These are phyloP conservation scores for Emmonsiellopsis sp. DNA, from an alignment of 2,329 filamentous ascomycete species.

Conservation along the genomic window DNA sequence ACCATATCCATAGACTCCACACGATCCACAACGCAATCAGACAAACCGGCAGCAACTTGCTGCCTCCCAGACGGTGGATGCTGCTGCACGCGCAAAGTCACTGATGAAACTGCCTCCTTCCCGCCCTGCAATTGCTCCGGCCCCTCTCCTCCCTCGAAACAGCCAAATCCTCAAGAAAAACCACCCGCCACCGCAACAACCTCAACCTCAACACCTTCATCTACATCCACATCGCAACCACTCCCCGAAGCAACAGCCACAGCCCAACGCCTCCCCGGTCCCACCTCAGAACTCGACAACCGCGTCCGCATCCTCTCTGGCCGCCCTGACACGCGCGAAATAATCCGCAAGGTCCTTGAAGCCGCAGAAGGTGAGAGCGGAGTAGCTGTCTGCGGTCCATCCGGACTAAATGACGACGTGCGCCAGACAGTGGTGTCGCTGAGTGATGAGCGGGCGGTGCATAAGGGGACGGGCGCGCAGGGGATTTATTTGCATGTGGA, in stretches of 20 bases:
- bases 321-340: conserved; percentile 41
- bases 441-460: conserved; percentile 56
- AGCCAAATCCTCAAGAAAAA: not conserved
- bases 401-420: conserved; percentile 45
- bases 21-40: conserved; percentile 9
- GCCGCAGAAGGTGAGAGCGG: conserved; percentile 52
- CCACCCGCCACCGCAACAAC: not conserved
- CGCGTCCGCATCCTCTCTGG: conserved; percentile 35
- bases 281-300: conserved; percentile 14
- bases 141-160: conserved; percentile 8
- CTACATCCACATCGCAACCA: not conserved
- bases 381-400: conserved; percentile 53
- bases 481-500: conserved; percentile 54
- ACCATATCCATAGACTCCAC: conserved; percentile 16
- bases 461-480: conserved; percentile 58
- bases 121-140: conserved; percentile 30
- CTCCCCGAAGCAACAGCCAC: not conserved
- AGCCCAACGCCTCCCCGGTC: conserved; percentile 5
- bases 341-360: conserved; percentile 49
- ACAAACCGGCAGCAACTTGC: conserved; percentile 3
- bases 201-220: conserved; percentile 2
- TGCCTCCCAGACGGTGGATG: conserved; percentile 29
- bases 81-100: conserved; percentile 41
- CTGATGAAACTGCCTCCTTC: conserved; percentile 33
- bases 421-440: conserved; percentile 45